Base-by-base conservation (phyloP, 1,284 basidiomycete genomes). In the Psilocybe mexicana region DNA sequence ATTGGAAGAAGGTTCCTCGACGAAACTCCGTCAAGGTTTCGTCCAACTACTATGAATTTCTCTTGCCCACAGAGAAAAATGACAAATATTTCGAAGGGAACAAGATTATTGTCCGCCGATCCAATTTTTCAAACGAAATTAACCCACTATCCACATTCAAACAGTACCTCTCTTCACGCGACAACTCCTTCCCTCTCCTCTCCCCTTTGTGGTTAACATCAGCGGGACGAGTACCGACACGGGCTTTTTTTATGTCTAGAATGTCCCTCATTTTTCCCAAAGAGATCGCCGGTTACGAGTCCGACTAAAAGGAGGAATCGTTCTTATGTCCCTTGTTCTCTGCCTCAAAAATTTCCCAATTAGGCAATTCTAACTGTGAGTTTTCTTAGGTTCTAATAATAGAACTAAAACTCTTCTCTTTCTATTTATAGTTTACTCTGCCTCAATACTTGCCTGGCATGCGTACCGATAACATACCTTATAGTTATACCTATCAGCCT, bases 31-130 rank as follows among this genome's bases (percentile, higher is more conserved):
- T n/a, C n/a, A n/a, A n/a, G n/a, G n/a, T n/a, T 0, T 47, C 61
- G 3, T 14, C 2, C 1, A 12, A 52, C 2, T 5, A 11, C 5
- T 67, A 55, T 43, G 18, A 35, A 0, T 70, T 69, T 47, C 18
- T 61, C 23, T 57, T 75, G 1, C 73, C 72, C 0, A 38, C 30
- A 2, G 71, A 75, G 61, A 75, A 75, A 59, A 69, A 70, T 7
- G 70, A 76, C 58, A 45, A 47, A 0, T 67, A 68, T 40, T 76
- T 70, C 55, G 63, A 74, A 54, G 74, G 73, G 6, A 72, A 69
- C 54, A 43, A 6, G 6, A 53, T 74, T 46, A 26, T 65, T 44
- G 61, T 70, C 14, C 23, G 3, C 18, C 25, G 1, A 25, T 36
- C 2, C 28, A 35, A 11, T 33, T 35, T 54, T 8, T 12, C 2